Percentiles rank a stretch among this genome's conserved stretches.
Evolutionary conservation across 139 green algal genomes (phyloP).

Genomic region (Chlorella vulgaris): DNA sequence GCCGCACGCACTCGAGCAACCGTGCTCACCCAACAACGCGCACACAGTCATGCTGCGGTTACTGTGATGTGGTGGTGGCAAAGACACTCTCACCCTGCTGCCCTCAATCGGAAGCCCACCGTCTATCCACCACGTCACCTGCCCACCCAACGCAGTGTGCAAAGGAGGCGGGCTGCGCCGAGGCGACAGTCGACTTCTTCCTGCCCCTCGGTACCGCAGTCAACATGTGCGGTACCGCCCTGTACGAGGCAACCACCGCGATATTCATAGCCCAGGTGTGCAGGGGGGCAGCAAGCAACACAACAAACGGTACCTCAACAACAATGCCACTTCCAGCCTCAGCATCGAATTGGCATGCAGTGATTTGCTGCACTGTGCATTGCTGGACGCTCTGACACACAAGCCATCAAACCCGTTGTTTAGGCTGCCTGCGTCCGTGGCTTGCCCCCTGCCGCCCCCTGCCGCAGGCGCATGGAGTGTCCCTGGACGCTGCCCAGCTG

Average conservation of each 20-base stretch:
- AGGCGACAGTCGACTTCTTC: constrained; percentile 58
- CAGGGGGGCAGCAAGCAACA: too few species aligned
- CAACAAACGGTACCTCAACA: too few species aligned
- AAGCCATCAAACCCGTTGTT: too few species aligned
- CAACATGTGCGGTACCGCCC: constrained; percentile 71
- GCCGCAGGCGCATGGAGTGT: constrained; percentile 55
- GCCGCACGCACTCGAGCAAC: too few species aligned
- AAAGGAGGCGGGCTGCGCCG: constrained; percentile 37
- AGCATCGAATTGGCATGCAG: too few species aligned
- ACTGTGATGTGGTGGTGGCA: too few species aligned
- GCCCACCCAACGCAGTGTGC: constrained; percentile 37
- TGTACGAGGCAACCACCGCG: constrained; percentile 69
- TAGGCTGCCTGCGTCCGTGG: background rate
- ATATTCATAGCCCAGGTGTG: constrained; percentile 70
- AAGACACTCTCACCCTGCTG: background rate
- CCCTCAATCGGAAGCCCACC: background rate
- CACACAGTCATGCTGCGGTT: too few species aligned
- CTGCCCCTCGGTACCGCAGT: constrained; percentile 59
- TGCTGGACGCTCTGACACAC: too few species aligned
- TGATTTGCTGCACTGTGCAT: too few species aligned
- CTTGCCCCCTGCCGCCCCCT: background rate
- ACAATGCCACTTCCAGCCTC: too few species aligned
- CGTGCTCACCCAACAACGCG: too few species aligned
- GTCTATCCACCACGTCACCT: background rate
- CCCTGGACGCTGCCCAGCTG: constrained; percentile 35